Percentiles rank a stretch among this genome's conserved stretches.
Conservation (phyloP, 1,284 basidiomycete species). For the Tetrapyrgos nigripes region DNA sequence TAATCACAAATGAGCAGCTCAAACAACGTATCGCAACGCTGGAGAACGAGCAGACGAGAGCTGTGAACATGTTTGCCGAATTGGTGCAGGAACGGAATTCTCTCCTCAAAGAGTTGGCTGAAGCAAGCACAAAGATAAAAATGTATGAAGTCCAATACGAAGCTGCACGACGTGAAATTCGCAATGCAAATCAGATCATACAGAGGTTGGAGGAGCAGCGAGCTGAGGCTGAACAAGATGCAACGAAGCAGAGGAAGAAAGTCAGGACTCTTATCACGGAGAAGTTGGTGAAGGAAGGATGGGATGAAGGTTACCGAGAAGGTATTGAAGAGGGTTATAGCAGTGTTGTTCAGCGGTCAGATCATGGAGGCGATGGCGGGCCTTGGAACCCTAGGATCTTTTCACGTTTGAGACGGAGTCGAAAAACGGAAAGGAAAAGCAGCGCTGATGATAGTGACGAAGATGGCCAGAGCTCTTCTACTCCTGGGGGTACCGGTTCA, state of each 20-base stretch:
- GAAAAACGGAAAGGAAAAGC: too few species aligned
- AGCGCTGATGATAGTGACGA: too few species aligned
- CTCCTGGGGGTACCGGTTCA: too few species aligned
- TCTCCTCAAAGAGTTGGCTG: conserved; percentile 37
- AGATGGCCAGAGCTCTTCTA: too few species aligned
- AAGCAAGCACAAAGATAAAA: conserved; percentile 39
- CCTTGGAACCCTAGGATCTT: neutral
- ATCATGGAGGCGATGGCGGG: conserved; percentile 1
- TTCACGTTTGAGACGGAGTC: too few species aligned
- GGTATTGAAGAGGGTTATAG: conserved; percentile 15
- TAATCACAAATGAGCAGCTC: conserved; percentile 37
- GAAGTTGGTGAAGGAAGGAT: conserved; percentile 11
- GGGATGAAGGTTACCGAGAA: conserved; percentile 18
- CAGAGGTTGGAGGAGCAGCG: conserved; percentile 11
- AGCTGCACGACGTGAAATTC: conserved; percentile 39
- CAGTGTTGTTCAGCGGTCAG: conserved; percentile 10
- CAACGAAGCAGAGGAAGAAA: conserved; percentile 7
- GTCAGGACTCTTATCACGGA: conserved; percentile 9
- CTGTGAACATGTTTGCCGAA: conserved; percentile 33
- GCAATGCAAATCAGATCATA: conserved; percentile 13
- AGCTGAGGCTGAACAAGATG: conserved; percentile 11
- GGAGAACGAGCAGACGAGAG: conserved; percentile 34
- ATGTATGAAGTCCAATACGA: conserved; percentile 48
- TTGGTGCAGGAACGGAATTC: conserved; percentile 27
- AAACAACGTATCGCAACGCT: conserved; percentile 38